Evolutionary conservation across 139 green algal genomes (phyloP), one percentile per base, ranked within the genome.

Genomic region (Mychonastes homosphaera): DNA sequence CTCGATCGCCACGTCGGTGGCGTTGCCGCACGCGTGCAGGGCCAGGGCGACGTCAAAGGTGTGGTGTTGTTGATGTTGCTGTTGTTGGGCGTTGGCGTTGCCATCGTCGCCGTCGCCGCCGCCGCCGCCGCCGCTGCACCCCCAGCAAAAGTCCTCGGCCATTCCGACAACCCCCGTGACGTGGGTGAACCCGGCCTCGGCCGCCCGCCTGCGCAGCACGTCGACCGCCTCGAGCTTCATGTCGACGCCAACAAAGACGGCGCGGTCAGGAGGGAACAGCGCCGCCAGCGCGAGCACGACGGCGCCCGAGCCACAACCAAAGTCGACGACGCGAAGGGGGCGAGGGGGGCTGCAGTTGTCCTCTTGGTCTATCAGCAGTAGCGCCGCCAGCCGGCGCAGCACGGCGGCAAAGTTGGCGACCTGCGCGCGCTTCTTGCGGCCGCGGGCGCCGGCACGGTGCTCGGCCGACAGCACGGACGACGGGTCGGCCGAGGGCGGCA

Each of bases 11-110:
- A 72, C 44, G 58, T 90, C 82, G 10, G 82, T 90, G 6, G 79
- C 82, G 51, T 87, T 85, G 33, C 83, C 83, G 55, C 83, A 90
- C 1, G 77, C 82, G 61, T 87, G 82, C 50, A 90, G 70, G 27
- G 80, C 83, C 34, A 91, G 62, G 1, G 38, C 69, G 9, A 91
- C 61, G 56, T 88, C 81, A 38, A 84, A 85, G 16, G 62, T 67
- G 36, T 73, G 58, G 6, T 41, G 15, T 39, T 53, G 80, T 4
- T 47, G 23, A 65, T 84, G 74, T 3, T 82, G 78, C 74, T 53
- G 1, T 2, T 19, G 16, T 53, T 1, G 24, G 28, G 8, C 47
- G 5, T 7, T 26, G n/a, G 6, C 12, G 12, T 24, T 12, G 26
- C 24, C 47, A 33, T 9, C 47, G 6, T 5, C n/a, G n/a, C n/a